Evolutionary conservation across 2,329 filamentous ascomycete genomes (phyloP).

Genomic region (Diaporthe velutina): DNA sequence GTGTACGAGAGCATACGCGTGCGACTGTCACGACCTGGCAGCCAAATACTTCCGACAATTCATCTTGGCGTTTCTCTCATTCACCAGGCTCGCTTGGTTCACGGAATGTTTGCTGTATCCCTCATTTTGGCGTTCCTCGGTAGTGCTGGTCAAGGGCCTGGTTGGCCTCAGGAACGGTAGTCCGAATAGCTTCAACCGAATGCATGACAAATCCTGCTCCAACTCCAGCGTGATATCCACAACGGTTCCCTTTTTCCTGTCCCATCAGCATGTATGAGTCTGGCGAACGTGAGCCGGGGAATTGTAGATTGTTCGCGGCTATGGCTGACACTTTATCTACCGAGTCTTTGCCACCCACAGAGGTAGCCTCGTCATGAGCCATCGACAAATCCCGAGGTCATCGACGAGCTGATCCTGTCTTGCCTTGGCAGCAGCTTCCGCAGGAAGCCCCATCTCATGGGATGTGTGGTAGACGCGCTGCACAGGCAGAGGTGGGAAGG

Average conservation of each 20-base stretch:
- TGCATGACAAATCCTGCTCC: neutral
- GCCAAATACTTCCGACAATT: neutral
- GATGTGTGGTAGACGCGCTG: neutral
- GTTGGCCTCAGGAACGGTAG: neutral
- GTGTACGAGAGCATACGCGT: neutral
- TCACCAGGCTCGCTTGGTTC: too few relatives aligned
- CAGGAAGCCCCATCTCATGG: neutral
- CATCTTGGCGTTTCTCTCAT: too few relatives aligned
- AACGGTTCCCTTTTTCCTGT: conserved; percentile 14
- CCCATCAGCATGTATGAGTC: too few relatives aligned
- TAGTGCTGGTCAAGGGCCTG: neutral
- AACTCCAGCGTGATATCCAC: neutral
- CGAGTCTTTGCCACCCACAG: neutral
- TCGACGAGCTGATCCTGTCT: neutral
- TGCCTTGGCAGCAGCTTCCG: neutral
- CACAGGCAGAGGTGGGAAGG: neutral
- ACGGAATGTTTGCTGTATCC: neutral
- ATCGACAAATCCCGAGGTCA: neutral
- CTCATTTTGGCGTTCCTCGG: neutral
- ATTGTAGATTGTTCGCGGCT: neutral
- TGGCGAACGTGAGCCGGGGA: neutral
- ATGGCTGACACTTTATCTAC: conserved; percentile 27
- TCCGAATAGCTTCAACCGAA: conserved; percentile 10
- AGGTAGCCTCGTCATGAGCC: conserved; percentile 13
- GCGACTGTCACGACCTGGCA: neutral